Evolutionary conservation across 495 filamentous ascomycete species (phyloP).

Genomic region (Penicillium maclennaniae): DNA sequence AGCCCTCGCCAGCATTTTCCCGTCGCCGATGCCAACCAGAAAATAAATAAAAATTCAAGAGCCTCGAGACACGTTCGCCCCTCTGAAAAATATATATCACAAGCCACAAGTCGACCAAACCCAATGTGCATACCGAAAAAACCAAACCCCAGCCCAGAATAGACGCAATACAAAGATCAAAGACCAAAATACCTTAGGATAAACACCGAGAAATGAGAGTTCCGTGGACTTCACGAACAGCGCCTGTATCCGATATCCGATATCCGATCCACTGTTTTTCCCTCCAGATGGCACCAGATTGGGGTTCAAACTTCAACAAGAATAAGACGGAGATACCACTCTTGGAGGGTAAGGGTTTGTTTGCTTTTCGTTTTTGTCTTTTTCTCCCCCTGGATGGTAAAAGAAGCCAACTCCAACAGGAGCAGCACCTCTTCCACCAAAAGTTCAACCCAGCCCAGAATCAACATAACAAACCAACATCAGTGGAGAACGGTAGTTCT

Average conservation of each 20-base stretch:
- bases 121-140: conserved; percentile 4
- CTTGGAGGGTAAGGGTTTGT: background rate
- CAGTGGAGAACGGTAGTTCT: background rate
- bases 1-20: background rate
- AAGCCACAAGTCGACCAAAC: background rate
- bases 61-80: background rate
- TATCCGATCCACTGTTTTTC: background rate
- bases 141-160: conserved; percentile 2
- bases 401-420: background rate
- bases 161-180: background rate
- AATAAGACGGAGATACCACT: conserved; percentile 1
- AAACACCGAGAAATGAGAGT: conserved; percentile 21
- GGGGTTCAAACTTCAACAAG: conserved; percentile 4
- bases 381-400: background rate
- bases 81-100: background rate
- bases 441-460: background rate
- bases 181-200: background rate
- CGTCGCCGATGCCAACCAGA: background rate
- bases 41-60: background rate
- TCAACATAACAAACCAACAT: background rate
- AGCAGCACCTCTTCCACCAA: background rate
- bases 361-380: background rate
- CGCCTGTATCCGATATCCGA: conserved; percentile 16
- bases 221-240: conserved; percentile 10
- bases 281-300: background rate